Evolutionary conservation across 1,284 basidiomycete species (phyloP), one percentile per base, ranked within the genome.

Genomic region (Ganoderma boninense): DNA sequence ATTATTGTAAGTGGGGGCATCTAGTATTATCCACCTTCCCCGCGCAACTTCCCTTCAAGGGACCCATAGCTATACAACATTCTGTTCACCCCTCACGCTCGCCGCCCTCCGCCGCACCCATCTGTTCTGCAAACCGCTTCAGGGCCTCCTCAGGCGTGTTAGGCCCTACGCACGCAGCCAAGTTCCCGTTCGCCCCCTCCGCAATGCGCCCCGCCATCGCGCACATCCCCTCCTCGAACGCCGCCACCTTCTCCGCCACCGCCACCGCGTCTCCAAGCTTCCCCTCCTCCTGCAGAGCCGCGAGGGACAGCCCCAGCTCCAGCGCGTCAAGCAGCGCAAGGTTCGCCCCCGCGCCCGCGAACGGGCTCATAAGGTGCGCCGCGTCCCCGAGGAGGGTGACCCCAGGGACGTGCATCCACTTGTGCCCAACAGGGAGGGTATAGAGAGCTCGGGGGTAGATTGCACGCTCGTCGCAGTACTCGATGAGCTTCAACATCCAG

Each of bases 351-450:
- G 82, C 83, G 2, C 85, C 84, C 0, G 81, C 80, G 70, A 83
- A 86, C 7, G 83, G 84, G 4, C 82, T 80, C 85, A 87, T 86
- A 23, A 84, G 73, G 71, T 87, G 86, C 13, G 85, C 85, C 10
- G 86, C 84, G 71, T 87, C 86, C 4, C 85, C 86, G 18, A 83
- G 65, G 18, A 83, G 68, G 26, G 77, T 78, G 43, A 70, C 65
- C 2, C 74, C 64, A 0, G 43, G 32, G 60, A 57, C 62, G 54
- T 69, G 65, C 8, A 38, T 14, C 68, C 68, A 66, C 32, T 42
- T 42, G 26, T 69, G 61, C 35, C 65, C 68, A 18, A 69, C 68
- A 10, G 64, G 59, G 35, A 69, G 65, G 6, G 62, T 46, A 43
- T 59, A 69, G 18, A 69, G 61, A 3, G 68, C 52, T 1, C 68